Evolutionary conservation across 2,329 filamentous ascomycete species (phyloP).

Genomic region (Fusarium domesticum): DNA sequence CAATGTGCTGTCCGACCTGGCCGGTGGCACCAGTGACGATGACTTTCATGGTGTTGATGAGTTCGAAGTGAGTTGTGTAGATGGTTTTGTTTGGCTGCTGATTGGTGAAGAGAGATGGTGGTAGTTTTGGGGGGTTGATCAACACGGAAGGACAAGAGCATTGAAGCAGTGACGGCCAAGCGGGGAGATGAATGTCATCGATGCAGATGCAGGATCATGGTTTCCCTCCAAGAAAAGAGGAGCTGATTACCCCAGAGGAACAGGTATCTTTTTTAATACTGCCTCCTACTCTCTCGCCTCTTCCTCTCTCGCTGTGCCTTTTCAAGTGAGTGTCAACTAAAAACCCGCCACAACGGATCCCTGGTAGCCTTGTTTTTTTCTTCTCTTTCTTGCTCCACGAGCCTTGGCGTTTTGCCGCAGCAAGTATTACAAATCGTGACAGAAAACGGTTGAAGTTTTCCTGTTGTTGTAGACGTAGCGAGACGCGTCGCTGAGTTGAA

Average conservation of each 20-base stretch:
- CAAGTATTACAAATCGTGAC: no score
- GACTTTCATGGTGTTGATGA: conserved; percentile 51
- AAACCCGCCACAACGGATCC: conserved; percentile 18
- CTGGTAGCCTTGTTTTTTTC: no score
- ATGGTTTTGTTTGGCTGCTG: neutral
- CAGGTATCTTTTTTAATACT: no score
- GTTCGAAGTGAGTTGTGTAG: neutral
- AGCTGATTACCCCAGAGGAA: no score
- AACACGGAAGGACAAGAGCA: neutral
- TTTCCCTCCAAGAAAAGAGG: no score
- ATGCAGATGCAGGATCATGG: conserved; percentile 5
- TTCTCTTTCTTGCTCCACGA: no score
- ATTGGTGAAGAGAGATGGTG: neutral
- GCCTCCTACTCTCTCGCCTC: no score
- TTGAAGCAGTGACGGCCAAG: conserved; percentile 1
- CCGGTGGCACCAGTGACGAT: conserved; percentile 59
- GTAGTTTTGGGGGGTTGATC: neutral
- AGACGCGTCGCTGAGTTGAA: no score
- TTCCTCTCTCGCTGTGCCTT: no score
- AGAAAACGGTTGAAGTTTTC: no score
- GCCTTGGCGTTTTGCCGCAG: conserved; percentile 24
- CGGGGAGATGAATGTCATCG: conserved; percentile 8
- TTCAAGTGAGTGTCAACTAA: no score
- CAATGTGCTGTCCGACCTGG: conserved; percentile 52
- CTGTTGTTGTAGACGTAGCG: no score